Evolutionary conservation across 768 basidiomycete genomes (phyloP), one percentile per base, ranked within the genome.

Genomic region (Pleurotus djamor): DNA sequence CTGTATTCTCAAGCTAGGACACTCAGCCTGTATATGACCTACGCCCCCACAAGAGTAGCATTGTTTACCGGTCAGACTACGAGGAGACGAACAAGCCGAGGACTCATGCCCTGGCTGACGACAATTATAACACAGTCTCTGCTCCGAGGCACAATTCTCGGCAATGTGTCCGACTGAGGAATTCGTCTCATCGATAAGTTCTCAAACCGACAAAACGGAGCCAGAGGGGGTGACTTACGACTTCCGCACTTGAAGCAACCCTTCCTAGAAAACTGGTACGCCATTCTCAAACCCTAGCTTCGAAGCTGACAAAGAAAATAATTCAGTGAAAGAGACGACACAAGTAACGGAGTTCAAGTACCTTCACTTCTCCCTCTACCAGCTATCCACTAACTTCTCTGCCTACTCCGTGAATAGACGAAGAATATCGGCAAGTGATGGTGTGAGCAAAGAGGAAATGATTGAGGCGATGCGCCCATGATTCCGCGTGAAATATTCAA

Each of bases 241-340:
- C 94, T 94, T 71, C 94, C 94, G 71, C 94, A 96, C 81, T 94
- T 96, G 79, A 90, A 94, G 71, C 92, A 94, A 64, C 91, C 91
- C 79, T 92, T 94, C 81, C 86, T 88, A 61, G 88, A 85, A 80
- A 87, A 87, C 73, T 89, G 88, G 77, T 82, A 89, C 75, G 90
- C 87, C 90, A 92, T 92, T 71, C 73, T 81, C 71, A 65, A 72
- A 73, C 74, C 75, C 65, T 68, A 72, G 74, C 75, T 79, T 74
- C 72, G 69, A 63, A 60, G 63, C 64, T 63, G 54, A 48, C 59
- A 61, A 21, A 65, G 68, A 48, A 48, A 37, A 49, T 28, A 28
- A 28, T 28, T 28, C 3, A 59, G 43, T 47, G 7, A 21, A 48
- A 12, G 38, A 35, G 43, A 56, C 17, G 41, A 28, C 51, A 63